A percentile compares a stretch with the other conserved stretches of the same genome.
These are phyloP conservation scores for Aspergillus incahuasiensis DNA, from an alignment of 495 filamentous ascomycete species.

Conservation along the genomic window DNA sequence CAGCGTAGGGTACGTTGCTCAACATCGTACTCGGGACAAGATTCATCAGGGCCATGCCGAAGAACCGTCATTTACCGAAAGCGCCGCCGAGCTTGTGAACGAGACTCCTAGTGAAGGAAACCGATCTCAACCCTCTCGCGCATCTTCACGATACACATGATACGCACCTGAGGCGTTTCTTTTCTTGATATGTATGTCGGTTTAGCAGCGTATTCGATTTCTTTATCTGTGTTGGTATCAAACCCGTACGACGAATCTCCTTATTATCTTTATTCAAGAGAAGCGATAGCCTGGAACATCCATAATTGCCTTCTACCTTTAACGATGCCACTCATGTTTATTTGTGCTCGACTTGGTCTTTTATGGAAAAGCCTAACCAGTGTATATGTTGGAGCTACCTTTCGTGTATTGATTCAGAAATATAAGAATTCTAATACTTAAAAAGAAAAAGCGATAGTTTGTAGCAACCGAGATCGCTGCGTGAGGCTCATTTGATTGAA, in stretches of 20 bases:
- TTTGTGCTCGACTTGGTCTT: background rate
- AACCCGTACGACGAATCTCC: conserved; percentile 37
- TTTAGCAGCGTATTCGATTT: conserved; percentile 16
- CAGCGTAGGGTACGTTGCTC: conserved; percentile 69
- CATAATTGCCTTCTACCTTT: conserved; percentile 2
- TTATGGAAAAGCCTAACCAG: background rate
- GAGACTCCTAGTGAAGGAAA: conserved; percentile 19
- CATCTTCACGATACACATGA: conserved; percentile 6
- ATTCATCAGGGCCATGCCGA: conserved; percentile 54
- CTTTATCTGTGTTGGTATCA: conserved; percentile 21
- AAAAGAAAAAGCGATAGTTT: background rate
- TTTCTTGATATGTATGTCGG: conserved; percentile 10
- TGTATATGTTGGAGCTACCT: conserved; percentile 19
- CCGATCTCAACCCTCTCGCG: background rate
- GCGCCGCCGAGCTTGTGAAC: conserved; percentile 46
- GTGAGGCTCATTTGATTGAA: background rate
- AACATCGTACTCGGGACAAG: conserved; percentile 56
- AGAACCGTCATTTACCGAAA: conserved; percentile 48
- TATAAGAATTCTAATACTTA: conserved; percentile 2
- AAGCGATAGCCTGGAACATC: conserved; percentile 11
- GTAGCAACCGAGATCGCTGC: background rate
- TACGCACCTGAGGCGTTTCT: background rate
- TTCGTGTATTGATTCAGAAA: conserved; percentile 18
- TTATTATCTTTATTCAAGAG: conserved; percentile 19
- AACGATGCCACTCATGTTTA: background rate